Conservation (phyloP, 2,329 filamentous ascomycete species). For the Claviceps humidiphila region DNA sequence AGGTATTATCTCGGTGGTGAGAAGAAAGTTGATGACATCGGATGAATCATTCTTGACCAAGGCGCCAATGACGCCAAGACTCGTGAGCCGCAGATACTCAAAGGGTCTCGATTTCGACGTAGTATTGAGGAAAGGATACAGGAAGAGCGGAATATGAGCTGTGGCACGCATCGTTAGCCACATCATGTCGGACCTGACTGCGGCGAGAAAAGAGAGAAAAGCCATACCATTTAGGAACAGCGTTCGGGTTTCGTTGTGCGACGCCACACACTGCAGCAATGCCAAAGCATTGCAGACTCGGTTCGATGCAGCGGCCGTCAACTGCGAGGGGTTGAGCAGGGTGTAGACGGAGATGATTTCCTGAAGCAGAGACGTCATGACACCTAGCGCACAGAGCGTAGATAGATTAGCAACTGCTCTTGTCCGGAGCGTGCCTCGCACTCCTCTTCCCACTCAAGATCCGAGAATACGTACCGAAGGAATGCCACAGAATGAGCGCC, state of each 20-base stretch:
- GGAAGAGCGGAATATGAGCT: slow-evolving; percentile 95
- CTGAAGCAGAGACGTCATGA: slow-evolving; percentile 94
- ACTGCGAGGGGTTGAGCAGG: slow-evolving; percentile 86
- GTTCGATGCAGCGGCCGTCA: slow-evolving; percentile 95
- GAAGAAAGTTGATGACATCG: slow-evolving; percentile 96
- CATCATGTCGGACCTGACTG: no score
- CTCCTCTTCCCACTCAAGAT: background rate
- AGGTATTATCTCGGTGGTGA: slow-evolving; percentile 97
- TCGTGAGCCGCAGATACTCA: slow-evolving; percentile 91
- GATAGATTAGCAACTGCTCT: background rate
- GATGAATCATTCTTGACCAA: slow-evolving; percentile 98
- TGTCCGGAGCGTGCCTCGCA: background rate
- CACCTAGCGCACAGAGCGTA: slow-evolving; percentile 40
- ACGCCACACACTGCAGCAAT: slow-evolving; percentile 90
- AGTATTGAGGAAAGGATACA: slow-evolving; percentile 97
- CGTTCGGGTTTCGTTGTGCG: slow-evolving; percentile 88
- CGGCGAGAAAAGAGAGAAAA: background rate
- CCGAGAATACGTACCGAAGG: slow-evolving; percentile 57
- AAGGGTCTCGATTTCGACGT: slow-evolving; percentile 96
- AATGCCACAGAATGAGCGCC: slow-evolving; percentile 94
- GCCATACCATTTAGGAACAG: slow-evolving; percentile 78
- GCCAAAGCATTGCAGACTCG: slow-evolving; percentile 94
- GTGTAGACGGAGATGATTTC: slow-evolving; percentile 99
- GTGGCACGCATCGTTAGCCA: slow-evolving; percentile 4
- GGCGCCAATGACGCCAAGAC: slow-evolving; percentile 89